These are phyloP conservation scores for Lachnellula cervina DNA, from an alignment of 2,329 filamentous ascomycete genomes.

Conservation along the genomic window DNA sequence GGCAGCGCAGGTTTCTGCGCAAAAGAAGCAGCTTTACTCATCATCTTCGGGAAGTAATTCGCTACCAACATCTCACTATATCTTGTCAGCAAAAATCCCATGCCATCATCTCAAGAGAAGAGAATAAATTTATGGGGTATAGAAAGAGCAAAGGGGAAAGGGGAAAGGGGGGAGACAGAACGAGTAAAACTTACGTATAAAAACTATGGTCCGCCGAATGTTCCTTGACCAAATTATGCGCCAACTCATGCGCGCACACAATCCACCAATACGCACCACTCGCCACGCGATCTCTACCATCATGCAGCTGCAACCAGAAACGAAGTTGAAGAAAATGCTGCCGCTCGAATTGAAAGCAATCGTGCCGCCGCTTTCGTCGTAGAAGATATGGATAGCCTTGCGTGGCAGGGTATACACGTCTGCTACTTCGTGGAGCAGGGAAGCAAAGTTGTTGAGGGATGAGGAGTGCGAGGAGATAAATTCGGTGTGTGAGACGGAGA, in stretches of 20 bases:
- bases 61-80: slow-evolving; percentile 68
- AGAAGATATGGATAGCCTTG: slow-evolving; percentile 76
- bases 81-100: slow-evolving; percentile 16
- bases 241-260: slow-evolving; percentile 90
- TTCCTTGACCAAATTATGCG: slow-evolving; percentile 79
- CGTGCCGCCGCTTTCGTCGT: slow-evolving; percentile 70
- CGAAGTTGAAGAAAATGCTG: slow-evolving; percentile 87
- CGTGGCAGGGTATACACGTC: slow-evolving; percentile 67
- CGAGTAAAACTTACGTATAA: slow-evolving; percentile 56
- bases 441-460: slow-evolving; percentile 65
- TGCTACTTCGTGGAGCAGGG: slow-evolving; percentile 63
- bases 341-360: slow-evolving; percentile 91
- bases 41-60: slow-evolving; percentile 70
- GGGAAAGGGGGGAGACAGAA: background rate
- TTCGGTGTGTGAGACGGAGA: slow-evolving; percentile 42
- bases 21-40: slow-evolving; percentile 32
- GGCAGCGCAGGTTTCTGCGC: slow-evolving; percentile 6
- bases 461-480: slow-evolving; percentile 60
- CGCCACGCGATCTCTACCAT: slow-evolving; percentile 43
- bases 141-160: background rate
- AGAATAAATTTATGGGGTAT: background rate
- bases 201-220: slow-evolving; percentile 79
- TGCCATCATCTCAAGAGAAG: background rate
- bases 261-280: slow-evolving; percentile 83
- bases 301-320: slow-evolving; percentile 79